A percentile compares a stretch with the other conserved stretches of the same genome.
Conservation (phyloP, 2,329 filamentous ascomycete species). For the Aureobasidium sp. region DNA sequence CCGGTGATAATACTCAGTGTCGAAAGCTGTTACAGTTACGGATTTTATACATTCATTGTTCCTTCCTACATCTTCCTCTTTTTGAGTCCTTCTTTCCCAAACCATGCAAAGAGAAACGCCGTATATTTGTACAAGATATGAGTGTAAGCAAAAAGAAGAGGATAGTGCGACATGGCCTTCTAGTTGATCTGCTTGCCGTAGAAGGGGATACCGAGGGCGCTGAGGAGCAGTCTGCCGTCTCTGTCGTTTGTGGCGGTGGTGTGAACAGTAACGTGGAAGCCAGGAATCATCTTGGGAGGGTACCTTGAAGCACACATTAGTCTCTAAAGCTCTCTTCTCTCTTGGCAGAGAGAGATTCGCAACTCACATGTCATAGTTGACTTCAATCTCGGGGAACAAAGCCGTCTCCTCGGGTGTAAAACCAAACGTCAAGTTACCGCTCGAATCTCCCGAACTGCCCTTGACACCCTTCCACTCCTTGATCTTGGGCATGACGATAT, state of each 20-base stretch:
- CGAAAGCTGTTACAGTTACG: neutral
- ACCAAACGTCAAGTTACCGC: constrained; percentile 81
- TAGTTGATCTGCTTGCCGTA: constrained; percentile 62
- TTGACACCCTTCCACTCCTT: constrained; percentile 90
- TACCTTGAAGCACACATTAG: constrained; percentile 39
- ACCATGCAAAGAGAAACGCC: neutral
- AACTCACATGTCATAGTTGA: constrained; percentile 83
- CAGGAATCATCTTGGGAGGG: constrained; percentile 70
- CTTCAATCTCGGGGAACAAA: constrained; percentile 87
- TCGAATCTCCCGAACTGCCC: constrained; percentile 71
- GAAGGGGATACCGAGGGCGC: constrained; percentile 70
- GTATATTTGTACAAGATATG: neutral
- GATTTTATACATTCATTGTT: neutral
- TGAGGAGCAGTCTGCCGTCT: constrained; percentile 71
- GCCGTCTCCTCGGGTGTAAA: constrained; percentile 67
- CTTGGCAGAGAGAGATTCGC: neutral
- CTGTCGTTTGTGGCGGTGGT: constrained; percentile 79
- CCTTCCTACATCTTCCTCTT: neutral
- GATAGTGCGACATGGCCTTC: neutral
- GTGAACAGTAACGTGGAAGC: constrained; percentile 74
- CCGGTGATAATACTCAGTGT: neutral
- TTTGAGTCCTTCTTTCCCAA: neutral
- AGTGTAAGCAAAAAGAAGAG: neutral
- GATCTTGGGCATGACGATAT: constrained; percentile 86
- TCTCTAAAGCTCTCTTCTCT: neutral